Base-by-base conservation (phyloP, 805 yeast genomes). In the Myxozyma neotropica region DNA sequence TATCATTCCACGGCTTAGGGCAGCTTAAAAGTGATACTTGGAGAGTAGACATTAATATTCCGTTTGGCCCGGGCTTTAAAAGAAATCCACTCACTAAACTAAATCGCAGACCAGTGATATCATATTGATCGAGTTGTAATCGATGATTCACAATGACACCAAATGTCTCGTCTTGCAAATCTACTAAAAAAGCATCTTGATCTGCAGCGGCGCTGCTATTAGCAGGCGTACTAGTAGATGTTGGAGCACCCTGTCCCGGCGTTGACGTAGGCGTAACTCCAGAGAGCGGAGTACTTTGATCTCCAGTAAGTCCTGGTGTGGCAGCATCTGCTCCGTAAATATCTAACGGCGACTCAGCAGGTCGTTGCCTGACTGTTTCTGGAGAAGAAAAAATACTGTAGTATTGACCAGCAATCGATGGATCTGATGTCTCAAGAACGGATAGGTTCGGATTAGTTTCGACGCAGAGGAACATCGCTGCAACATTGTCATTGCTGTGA, bases 271-370 rank as follows among this genome's bases (percentile, higher is more conserved):
- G 66, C 4, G 66, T 60, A 4, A 56, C 60, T 8, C 27, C 53
- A n/a, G 65, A 48, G 13, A 47, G 8, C 6, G 63, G 60, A 39
- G 63, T 57, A 6, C 44, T 55, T 6, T 53, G 53, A 29, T 57
- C 62, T 24, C 40, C 42, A 15, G 38, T n/a, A 6, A 51, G 6
- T 12, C 52, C 53, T 1, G 58, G 58, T 6, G 62, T 47, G 2
- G 48, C 26, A 1, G 61, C 29, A 13, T 48, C 33, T n/a, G 53
- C 49, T 2, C 58, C 57, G 29, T 67, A 69, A 39, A 64, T 59
- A 38, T 71, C 74, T 12, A 51, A 17, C 17, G 74, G 74, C 10
- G 74, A 69, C 38, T 71, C 73, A 19, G 53, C 26, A 24, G 63
- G 70, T 19, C 43, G 60, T 19, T 35, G 45, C 17, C 29, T 48